phyloP scores from a whole-genome alignment of 495 filamentous ascomycete genomes.

The Aspergillus egyptiacus region DNA sequence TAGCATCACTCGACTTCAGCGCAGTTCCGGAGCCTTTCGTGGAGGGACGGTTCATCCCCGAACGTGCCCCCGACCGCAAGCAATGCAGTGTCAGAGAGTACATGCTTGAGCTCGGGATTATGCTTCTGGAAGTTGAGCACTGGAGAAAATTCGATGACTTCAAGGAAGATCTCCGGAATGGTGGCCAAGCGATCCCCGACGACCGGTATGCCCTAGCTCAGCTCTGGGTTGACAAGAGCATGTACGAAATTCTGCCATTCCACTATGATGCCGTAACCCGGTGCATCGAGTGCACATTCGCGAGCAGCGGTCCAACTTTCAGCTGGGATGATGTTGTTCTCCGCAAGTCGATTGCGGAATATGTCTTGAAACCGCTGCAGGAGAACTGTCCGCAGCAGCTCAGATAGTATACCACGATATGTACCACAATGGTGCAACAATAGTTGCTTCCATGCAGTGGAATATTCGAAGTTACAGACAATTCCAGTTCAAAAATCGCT shows the following conservation, averaged over 20 bases:
- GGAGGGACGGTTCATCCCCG: background rate
- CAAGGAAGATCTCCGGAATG: background rate
- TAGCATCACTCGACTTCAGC: background rate
- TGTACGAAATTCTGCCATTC: background rate
- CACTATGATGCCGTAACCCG: background rate
- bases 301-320: background rate
- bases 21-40: slow-evolving; percentile 4
- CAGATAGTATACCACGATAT: too few species aligned
- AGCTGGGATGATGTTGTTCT: slow-evolving; percentile 6
- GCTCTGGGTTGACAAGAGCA: background rate
- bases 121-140: slow-evolving; percentile 10
- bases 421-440: too few species aligned
- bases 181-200: background rate
- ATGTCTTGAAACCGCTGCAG: slow-evolving; percentile 6
- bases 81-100: background rate
- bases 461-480: too few species aligned
- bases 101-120: slow-evolving; percentile 9
- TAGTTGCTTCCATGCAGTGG: too few species aligned
- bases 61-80: background rate
- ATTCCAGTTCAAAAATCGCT: too few species aligned
- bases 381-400: slow-evolving; percentile 3
- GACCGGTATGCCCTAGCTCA: background rate
- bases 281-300: slow-evolving; percentile 11
- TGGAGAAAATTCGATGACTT: background rate
- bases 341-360: slow-evolving; percentile 8